These are phyloP conservation scores for Desmodesmus armatus DNA, from an alignment of 139 green algal species.

Conservation along the genomic window DNA sequence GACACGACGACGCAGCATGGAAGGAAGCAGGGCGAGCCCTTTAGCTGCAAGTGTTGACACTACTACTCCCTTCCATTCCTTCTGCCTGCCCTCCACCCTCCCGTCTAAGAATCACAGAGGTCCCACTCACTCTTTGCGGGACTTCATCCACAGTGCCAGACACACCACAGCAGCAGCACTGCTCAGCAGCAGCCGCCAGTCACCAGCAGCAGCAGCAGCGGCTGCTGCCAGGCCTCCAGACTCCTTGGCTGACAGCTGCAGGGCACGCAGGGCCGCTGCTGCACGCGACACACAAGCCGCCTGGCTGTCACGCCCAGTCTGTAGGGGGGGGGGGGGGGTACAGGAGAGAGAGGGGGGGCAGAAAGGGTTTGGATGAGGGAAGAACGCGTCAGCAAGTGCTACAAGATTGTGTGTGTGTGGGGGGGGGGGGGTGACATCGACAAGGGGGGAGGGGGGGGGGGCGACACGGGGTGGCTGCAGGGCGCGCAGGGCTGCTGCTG, in stretches of 20 bases:
- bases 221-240: conserved; percentile 2
- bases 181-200: conserved; percentile 37
- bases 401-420: neutral
- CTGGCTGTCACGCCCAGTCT: conserved; percentile 25
- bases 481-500: neutral
- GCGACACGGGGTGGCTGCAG: neutral
- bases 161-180: conserved; percentile 40
- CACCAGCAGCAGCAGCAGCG: neutral
- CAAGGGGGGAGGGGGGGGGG: too few species aligned
- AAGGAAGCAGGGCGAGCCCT: neutral
- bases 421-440: neutral
- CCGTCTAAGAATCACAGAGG: neutral
- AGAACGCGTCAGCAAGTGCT: neutral
- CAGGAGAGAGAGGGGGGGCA: too few species aligned
- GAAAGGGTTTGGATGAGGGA: neutral
- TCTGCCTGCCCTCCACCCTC: neutral
- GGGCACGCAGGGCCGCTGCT: neutral
- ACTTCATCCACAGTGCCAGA: conserved; percentile 28
- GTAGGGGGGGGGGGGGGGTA: neutral
- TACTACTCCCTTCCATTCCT: neutral
- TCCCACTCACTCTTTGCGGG: conserved; percentile 29
- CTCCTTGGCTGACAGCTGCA: conserved; percentile 34
- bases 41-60: neutral
- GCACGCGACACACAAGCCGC: neutral
- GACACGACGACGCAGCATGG: neutral